Conservation (phyloP, 2,329 filamentous ascomycete species). For the Neonectria coccinea region DNA sequence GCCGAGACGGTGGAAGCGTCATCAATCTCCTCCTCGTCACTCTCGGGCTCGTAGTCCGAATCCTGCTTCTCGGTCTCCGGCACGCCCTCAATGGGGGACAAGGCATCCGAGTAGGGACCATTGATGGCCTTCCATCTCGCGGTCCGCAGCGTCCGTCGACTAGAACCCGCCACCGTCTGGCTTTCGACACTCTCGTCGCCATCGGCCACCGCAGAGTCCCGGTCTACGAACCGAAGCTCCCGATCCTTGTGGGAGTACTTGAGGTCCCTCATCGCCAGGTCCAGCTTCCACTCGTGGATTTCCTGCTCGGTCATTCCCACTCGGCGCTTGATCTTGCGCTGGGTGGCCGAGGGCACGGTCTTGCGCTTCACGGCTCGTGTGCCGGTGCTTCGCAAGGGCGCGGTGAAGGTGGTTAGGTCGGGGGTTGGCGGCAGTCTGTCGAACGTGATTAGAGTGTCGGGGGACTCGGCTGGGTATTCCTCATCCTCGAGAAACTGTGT, state of each 20-base stretch:
- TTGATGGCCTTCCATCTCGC: not conserved
- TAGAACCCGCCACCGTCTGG: not conserved
- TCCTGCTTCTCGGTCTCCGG: not conserved
- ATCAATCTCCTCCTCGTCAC: not conserved
- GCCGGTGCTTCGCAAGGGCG: constrained; percentile 35
- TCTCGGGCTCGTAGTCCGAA: not conserved
- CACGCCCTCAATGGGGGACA: not conserved
- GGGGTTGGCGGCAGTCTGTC: constrained; percentile 31
- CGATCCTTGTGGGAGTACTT: not conserved
- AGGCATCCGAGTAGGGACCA: not conserved
- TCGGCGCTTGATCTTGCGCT: not conserved
- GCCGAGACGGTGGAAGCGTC: not conserved
- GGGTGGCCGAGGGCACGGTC: not conserved
- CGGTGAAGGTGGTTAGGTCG: constrained; percentile 17
- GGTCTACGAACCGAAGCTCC: not conserved
- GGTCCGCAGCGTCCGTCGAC: not conserved
- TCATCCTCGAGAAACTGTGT: not conserved
- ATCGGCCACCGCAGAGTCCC: not conserved
- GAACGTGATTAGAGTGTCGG: not conserved
- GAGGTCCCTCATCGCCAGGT: not conserved
- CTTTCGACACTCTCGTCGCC: too few relatives aligned
- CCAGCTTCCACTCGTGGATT: not conserved
- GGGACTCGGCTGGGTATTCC: not conserved
- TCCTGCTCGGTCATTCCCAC: not conserved
- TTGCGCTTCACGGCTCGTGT: constrained; percentile 24